These are phyloP conservation scores for Russula sp. DNA, from an alignment of 768 basidiomycete genomes.

Conservation along the genomic window DNA sequence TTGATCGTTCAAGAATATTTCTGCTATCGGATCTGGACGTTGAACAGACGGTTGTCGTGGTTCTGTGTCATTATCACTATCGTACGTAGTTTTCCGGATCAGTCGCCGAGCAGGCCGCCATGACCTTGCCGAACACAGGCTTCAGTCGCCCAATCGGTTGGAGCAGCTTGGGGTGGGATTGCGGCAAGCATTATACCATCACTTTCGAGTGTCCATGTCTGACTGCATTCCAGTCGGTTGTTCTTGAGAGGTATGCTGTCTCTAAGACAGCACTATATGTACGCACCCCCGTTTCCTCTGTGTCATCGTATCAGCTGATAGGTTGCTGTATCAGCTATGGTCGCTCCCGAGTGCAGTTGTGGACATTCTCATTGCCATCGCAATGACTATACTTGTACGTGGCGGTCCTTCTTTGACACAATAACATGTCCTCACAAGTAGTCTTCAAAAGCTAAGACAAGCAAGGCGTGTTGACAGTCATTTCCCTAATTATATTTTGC, in stretches of 20 bases:
- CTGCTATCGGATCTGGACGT: slow-evolving; percentile 4
- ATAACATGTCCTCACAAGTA: background rate
- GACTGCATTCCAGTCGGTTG: background rate
- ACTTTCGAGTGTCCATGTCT: background rate
- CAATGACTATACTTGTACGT: slow-evolving; percentile 21
- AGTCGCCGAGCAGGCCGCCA: background rate
- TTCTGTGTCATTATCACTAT: background rate
- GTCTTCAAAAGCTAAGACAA: slow-evolving; percentile 1
- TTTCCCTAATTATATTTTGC: slow-evolving; percentile 21
- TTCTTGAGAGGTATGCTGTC: background rate
- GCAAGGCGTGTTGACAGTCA: background rate
- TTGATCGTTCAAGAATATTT: slow-evolving; percentile 2
- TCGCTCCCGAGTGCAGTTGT: slow-evolving; percentile 9
- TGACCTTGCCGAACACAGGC: background rate
- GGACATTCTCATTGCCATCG: slow-evolving; percentile 19
- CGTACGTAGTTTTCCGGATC: background rate
- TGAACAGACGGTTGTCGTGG: background rate
- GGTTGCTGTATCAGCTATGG: slow-evolving; percentile 7
- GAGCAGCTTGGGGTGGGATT: slow-evolving; percentile 14
- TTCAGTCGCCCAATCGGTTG: background rate
- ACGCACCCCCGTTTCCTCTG: background rate
- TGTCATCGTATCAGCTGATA: background rate
- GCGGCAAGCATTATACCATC: background rate
- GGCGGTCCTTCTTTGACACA: too few relatives aligned
- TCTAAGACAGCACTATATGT: background rate